Conservation (phyloP, 331 rosid species). For the Spiraea crenata region DNA sequence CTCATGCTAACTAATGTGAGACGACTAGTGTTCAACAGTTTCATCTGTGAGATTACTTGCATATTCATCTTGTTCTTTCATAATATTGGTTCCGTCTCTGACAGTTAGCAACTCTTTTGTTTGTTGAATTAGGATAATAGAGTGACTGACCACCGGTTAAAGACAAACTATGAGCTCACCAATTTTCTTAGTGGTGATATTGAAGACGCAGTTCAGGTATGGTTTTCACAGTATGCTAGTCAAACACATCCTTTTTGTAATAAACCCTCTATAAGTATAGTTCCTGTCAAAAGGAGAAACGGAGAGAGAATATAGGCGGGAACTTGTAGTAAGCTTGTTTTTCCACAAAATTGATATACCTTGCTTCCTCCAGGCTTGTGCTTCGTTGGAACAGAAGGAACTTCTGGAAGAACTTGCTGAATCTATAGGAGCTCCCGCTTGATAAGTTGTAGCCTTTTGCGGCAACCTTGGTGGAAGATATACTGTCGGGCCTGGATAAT, state of each 20-base stretch:
- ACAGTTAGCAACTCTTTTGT: constrained; percentile 17
- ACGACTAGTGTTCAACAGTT: neutral
- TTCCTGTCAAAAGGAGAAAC: neutral
- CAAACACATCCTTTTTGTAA: neutral
- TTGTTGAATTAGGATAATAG: constrained; percentile 66
- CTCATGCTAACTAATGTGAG: neutral
- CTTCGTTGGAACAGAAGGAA: constrained; percentile 74
- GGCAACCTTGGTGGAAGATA: constrained; percentile 9
- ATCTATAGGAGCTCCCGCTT: constrained; percentile 52
- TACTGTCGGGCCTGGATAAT: neutral
- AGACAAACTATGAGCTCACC: constrained; percentile 84
- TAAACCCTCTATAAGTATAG: neutral
- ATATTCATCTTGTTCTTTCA: neutral
- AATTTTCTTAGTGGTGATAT: constrained; percentile 79
- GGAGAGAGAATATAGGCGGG: neutral
- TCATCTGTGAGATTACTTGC: neutral
- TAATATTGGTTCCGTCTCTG: neutral
- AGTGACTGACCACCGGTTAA: constrained; percentile 92
- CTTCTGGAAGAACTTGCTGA: constrained; percentile 90
- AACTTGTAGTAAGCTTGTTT: constrained; percentile 9
- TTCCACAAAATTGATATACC: neutral
- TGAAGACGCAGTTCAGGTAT: constrained; percentile 89
- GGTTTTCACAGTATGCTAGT: constrained; percentile 5
- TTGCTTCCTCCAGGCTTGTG: constrained; percentile 67
- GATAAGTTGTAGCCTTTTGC: constrained; percentile 31